Percentiles rank a stretch among this genome's conserved stretches.
phyloP scores from a whole-genome alignment of 768 basidiomycete genomes.

The Boletus sp. region DNA sequence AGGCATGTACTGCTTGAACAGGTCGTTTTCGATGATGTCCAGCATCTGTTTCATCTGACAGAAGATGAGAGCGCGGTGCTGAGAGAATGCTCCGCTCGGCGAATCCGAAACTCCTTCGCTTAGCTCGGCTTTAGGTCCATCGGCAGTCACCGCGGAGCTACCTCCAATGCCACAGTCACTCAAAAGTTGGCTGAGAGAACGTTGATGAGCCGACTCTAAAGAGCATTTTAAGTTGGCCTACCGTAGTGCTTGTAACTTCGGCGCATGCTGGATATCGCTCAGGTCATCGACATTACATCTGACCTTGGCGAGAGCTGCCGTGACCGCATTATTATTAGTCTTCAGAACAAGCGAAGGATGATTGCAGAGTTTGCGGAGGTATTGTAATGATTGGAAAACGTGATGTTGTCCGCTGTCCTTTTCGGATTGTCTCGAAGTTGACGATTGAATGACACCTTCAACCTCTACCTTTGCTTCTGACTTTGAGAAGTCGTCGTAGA shows the following conservation, averaged over 20 bases:
- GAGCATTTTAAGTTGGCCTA: slow-evolving; percentile 36
- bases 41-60: slow-evolving; percentile 99
- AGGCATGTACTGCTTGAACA: slow-evolving; percentile 92
- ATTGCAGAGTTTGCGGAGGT: slow-evolving; percentile 96
- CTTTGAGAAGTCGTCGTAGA: slow-evolving; percentile 92
- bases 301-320: slow-evolving; percentile 55
- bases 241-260: slow-evolving; percentile 90
- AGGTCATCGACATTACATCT: slow-evolving; percentile 47
- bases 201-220: slow-evolving; percentile 4
- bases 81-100: slow-evolving; percentile 64
- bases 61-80: slow-evolving; percentile 98
- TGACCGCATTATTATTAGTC: slow-evolving; percentile 56
- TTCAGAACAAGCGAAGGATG: slow-evolving; percentile 93
- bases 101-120: slow-evolving; percentile 54
- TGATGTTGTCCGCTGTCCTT: slow-evolving; percentile 66
- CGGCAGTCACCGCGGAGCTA: slow-evolving; percentile 38
- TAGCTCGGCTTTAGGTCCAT: slow-evolving; percentile 65
- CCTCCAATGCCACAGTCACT: slow-evolving; percentile 92
- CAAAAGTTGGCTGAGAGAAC: slow-evolving; percentile 74
- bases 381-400: slow-evolving; percentile 96
- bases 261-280: slow-evolving; percentile 86
- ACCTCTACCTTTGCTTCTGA: slow-evolving; percentile 67
- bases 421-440: slow-evolving; percentile 31
- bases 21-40: slow-evolving; percentile 91
- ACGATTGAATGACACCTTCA: slow-evolving; percentile 60